phyloP scores from a whole-genome alignment of 2,329 filamentous ascomycete species.

The Colletotrichum cuscutae region DNA sequence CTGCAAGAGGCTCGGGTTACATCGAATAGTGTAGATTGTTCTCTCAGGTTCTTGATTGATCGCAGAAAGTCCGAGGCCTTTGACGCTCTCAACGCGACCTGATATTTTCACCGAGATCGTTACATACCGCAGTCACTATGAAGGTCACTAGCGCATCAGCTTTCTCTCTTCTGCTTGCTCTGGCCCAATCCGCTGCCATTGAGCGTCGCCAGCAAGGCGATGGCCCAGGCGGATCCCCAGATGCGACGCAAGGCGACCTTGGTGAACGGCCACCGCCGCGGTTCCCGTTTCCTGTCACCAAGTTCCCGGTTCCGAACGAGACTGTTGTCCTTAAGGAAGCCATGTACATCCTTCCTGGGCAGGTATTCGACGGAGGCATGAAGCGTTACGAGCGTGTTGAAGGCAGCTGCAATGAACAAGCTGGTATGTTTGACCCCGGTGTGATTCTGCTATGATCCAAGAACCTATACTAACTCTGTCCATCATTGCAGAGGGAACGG shows the following conservation, averaged over 20 bases:
- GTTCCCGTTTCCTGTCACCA: constrained; percentile 43
- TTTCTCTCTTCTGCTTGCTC: constrained; percentile 36
- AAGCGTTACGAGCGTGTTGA: constrained; percentile 50
- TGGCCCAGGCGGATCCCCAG: constrained; percentile 36
- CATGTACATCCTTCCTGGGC: constrained; percentile 46
- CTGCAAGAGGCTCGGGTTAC: not conserved
- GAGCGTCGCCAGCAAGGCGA: constrained; percentile 40
- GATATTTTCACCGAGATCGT: not conserved
- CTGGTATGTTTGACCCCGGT: constrained; percentile 5
- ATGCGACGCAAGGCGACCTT: constrained; percentile 41
- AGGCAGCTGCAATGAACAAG: constrained; percentile 55
- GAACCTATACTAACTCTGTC: no score
- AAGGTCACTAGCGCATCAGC: constrained; percentile 37
- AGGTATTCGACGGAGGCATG: constrained; percentile 48
- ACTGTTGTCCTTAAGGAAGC: constrained; percentile 40
- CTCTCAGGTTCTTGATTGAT: not conserved
- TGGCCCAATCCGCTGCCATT: constrained; percentile 36
- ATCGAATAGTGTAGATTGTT: not conserved
- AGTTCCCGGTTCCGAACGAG: constrained; percentile 42
- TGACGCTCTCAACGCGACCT: not conserved
- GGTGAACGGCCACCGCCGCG: constrained; percentile 41
- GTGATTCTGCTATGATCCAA: no score
- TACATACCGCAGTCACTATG: constrained; percentile 30
- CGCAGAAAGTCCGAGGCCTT: not conserved
- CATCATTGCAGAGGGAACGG: constrained; percentile 47